Evolutionary conservation across 2,329 filamentous ascomycete genomes (phyloP).

Genomic region (Ceratocystis papillata): DNA sequence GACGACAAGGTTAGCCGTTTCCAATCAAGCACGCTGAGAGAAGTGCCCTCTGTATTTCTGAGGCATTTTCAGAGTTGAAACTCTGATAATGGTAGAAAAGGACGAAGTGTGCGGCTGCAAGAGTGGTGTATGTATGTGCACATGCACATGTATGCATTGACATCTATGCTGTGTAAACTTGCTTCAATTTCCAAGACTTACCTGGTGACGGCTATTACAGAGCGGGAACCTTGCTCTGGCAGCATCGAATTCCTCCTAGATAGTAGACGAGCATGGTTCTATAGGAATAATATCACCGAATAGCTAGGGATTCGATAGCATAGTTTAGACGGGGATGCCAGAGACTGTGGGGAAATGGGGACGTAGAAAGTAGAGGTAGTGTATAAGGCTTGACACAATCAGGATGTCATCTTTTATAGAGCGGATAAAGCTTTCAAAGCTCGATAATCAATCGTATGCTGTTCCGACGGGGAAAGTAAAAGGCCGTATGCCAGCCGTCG

Average conservation of each 20-base stretch:
- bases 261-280: background rate
- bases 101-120: no score
- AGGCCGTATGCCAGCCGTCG: background rate
- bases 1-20: background rate
- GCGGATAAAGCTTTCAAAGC: background rate
- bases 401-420: background rate
- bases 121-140: background rate
- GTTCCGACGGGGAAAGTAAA: background rate
- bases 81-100: no score
- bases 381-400: background rate
- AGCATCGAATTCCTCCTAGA: background rate
- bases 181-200: background rate
- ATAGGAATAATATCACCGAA: background rate
- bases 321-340: background rate
- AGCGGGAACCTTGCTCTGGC: background rate
- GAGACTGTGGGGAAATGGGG: background rate
- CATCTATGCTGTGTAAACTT: background rate
- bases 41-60: no score
- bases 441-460: background rate
- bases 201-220: background rate
- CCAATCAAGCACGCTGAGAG: background rate
- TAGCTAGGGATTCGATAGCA: background rate
- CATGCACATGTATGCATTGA: background rate
- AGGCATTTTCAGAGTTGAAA: no score
- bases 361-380: background rate